Evolutionary conservation across 2,329 filamentous ascomycete species (phyloP), one percentile per base, ranked within the genome.

Genomic region (Aspergillus fijiensis): DNA sequence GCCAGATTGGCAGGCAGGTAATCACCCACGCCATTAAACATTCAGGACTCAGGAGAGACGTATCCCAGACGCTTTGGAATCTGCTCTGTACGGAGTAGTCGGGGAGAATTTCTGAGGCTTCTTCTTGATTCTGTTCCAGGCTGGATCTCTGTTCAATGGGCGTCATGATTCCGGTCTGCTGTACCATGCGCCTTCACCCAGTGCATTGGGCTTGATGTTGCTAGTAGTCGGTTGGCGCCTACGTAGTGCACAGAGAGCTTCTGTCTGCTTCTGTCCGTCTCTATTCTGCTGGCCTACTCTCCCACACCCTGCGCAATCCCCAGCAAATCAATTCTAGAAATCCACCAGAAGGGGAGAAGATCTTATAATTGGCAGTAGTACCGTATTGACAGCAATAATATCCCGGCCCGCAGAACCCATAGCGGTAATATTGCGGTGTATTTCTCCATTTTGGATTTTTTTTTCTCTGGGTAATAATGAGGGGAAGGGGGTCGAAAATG

Each of bases 261-360:
- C 52, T 55, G 42, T 55, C 42, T 31, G 52, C 12, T 55, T 55
- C 52, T 55, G 39, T 55, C 23, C 52, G 42, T 55, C 52, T 55
- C 52, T 55, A 55, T 16, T 45, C 16, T 19, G 14, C 16, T 45
- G 39, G 39, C 39, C 39, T 45, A 29, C 16, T 45, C 39, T 45
- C 39, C 14, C 39, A 45, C 3, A 45, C 52, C 52, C 52, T 47
- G 52, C 48, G 52, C 45, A 55, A 21, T 39, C 16, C 35, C 35
- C 39, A 27, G 39, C 39, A 45, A 45, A 45, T 45, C 39, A 45
- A 45, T 45, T 45, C 39, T 45, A 45, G 39, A 45, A 45, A 19
- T 19, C 39, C 39, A 45, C 39, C 39, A 45, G 39, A 45, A 45
- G 39, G 39, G 16, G 39, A 19, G 33, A 45, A 19, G 39, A 45